Evolutionary conservation across 192 early-diverging fungal species (phyloP).

Genomic region (Funneliformis geosporum): DNA sequence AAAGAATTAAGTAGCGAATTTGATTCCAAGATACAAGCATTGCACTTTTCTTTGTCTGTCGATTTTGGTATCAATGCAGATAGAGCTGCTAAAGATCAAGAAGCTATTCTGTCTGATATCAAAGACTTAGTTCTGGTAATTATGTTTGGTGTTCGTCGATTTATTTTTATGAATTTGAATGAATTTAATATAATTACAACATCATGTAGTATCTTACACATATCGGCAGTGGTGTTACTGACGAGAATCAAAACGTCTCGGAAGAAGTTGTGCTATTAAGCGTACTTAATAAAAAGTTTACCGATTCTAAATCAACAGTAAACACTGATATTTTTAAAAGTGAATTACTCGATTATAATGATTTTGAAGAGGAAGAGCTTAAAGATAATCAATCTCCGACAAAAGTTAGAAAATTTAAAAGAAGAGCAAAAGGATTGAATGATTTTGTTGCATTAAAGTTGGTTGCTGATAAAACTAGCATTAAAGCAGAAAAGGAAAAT

Average conservation of each 20-base stretch:
- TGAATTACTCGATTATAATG: neutral
- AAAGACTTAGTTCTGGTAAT: too few relatives aligned
- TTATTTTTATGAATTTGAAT: too few relatives aligned
- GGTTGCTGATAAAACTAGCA: neutral
- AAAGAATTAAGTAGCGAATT: constrained; percentile 28
- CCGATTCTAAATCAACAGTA: neutral
- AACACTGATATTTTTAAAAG: neutral
- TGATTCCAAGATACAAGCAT: neutral
- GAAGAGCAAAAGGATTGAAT: neutral
- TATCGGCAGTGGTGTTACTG: neutral
- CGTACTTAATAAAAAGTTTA: neutral
- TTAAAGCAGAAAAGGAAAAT: neutral
- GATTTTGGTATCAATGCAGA: too few relatives aligned
- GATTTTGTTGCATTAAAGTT: neutral
- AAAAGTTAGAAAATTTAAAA: neutral
- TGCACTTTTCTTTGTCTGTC: neutral
- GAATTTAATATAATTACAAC: too few relatives aligned
- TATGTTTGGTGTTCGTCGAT: too few relatives aligned
- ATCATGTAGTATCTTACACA: neutral
- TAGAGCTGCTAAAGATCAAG: too few relatives aligned
- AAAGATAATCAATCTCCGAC: neutral
- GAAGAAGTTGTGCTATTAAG: neutral
- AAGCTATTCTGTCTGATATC: too few relatives aligned
- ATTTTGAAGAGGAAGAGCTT: neutral
- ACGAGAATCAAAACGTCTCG: neutral